Percentiles rank a stretch among this genome's conserved stretches.
phyloP scores from a whole-genome alignment of 2,329 filamentous ascomycete species.

The Thelonectria olida region DNA sequence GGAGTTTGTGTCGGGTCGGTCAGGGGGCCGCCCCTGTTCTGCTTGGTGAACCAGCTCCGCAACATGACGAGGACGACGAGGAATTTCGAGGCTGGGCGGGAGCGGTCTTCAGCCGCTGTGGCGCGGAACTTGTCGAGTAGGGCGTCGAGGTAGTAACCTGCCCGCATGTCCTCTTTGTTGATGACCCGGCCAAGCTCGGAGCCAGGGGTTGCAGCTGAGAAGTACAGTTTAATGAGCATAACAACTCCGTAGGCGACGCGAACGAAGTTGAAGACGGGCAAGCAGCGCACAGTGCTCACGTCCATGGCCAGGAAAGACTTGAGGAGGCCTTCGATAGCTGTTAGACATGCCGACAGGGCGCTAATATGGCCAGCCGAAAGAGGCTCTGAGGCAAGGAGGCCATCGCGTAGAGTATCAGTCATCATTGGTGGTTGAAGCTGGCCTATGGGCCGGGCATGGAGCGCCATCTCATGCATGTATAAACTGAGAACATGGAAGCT shows the following conservation, averaged over 20 bases:
- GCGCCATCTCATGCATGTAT: slow-evolving; percentile 80
- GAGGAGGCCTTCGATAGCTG: slow-evolving; percentile 73
- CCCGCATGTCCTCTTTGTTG: slow-evolving; percentile 72
- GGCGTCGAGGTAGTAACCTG: slow-evolving; percentile 72
- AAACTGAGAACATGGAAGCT: slow-evolving; percentile 73
- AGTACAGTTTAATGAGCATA: slow-evolving; percentile 78
- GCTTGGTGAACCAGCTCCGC: slow-evolving; percentile 72
- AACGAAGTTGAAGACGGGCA: slow-evolving; percentile 77
- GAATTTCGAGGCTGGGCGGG: slow-evolving; percentile 75
- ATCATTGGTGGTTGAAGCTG: slow-evolving; percentile 59
- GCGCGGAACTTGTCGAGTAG: slow-evolving; percentile 74
- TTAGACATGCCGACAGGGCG: slow-evolving; percentile 72
- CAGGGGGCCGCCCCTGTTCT: slow-evolving; percentile 46
- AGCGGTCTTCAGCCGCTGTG: slow-evolving; percentile 70
- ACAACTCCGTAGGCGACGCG: slow-evolving; percentile 77
- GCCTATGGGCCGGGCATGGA: slow-evolving; percentile 71
- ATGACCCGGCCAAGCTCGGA: slow-evolving; percentile 77
- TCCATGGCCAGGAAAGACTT: slow-evolving; percentile 72
- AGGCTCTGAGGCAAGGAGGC: slow-evolving; percentile 51
- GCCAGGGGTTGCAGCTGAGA: slow-evolving; percentile 69
- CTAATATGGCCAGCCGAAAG: slow-evolving; percentile 66
- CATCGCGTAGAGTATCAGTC: slow-evolving; percentile 55
- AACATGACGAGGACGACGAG: slow-evolving; percentile 76
- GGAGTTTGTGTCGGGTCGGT: slow-evolving; percentile 16
- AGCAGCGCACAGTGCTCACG: slow-evolving; percentile 64